Evolutionary conservation across 2,329 filamentous ascomycete genomes (phyloP), one percentile per base, ranked within the genome.

Genomic region (Coniella vitis): DNA sequence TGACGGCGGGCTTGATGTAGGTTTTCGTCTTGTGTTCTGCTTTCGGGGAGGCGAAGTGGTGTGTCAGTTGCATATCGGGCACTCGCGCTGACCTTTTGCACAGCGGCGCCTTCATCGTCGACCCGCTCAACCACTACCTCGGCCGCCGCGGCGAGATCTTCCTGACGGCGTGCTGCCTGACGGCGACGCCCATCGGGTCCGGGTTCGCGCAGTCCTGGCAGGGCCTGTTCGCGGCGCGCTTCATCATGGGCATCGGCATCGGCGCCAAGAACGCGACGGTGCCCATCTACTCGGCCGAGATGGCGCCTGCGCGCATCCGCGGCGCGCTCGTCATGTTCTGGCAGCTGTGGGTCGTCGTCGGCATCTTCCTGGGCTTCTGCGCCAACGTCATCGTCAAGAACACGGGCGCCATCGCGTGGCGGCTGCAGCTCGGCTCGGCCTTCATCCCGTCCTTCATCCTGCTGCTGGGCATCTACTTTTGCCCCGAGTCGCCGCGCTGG

Each of bases 201-300:
- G 85, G 78, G 0, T 85, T 88, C 55, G 79, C 82, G 47, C 78
- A 85, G 53, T 82, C 75, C 0, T 91, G 86, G 86, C 74, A 71
- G 61, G 78, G 87, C 58, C 77, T 90, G 56, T 75, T 93, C 51
- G 73, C 79, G 37, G 83, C 81, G 42, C 81, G 88, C 37, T 76
- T 91, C 53, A 21, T 53, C 9, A 36, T 53, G 38, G 51, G 51
- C 14, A 53, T 53, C 12, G 51, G 51, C 7, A 53, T 53, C 2
- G 51, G 51, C 38, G 51, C 51, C 7, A 53, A 53, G 44, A 50
- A 50, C 21, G 47, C 51, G 17, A 50, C 51, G 4, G 51, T 53
- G 3, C 51, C 51, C 16, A 53, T 53, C 31, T 53, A 53, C 22
- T 50, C 51, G 4, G 51, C 51, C 19, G 51, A 53, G 44, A 53